Evolutionary conservation across 352 stramenopile genomes (phyloP).

Genomic region (Phytophthora brassicae): DNA sequence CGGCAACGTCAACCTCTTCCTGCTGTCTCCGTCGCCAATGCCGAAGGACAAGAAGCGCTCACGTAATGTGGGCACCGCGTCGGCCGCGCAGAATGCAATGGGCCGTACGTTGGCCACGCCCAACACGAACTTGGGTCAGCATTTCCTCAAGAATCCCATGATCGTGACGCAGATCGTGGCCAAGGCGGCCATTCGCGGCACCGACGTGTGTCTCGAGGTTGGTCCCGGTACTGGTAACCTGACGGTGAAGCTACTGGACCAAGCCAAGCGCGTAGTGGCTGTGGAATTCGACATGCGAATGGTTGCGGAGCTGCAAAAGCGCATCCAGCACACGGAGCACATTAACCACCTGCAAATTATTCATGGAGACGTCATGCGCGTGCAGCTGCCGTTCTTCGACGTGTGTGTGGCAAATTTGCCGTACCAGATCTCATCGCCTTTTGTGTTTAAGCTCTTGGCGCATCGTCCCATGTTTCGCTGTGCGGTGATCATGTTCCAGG

Average conservation of each 20-base stretch:
- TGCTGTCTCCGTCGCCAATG: constrained; percentile 35
- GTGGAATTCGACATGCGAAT: constrained; percentile 99
- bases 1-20: constrained; percentile 1
- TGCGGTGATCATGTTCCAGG: constrained; percentile 99
- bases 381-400: constrained; percentile 99
- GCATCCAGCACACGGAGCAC: constrained; percentile 96
- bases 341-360: constrained; percentile 97
- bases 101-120: constrained; percentile 93
- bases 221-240: constrained; percentile 98
- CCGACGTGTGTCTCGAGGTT: constrained; percentile 97
- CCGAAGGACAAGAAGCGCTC: constrained; percentile 90
- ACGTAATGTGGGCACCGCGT: constrained; percentile 63
- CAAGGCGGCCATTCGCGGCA: constrained; percentile 95
- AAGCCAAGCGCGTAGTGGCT: constrained; percentile 96
- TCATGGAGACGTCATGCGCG: constrained; percentile 98
- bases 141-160: constrained; percentile 99
- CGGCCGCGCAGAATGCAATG: constrained; percentile 76
- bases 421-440: constrained; percentile 98
- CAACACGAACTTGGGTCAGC: constrained; percentile 97
- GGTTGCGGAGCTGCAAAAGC: constrained; percentile 99
- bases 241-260: constrained; percentile 97
- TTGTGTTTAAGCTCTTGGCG: constrained; percentile 98
- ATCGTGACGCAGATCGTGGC: constrained; percentile 97
- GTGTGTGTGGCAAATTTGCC: constrained; percentile 99
- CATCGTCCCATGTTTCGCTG: constrained; percentile 99